Conservation (phyloP, 495 filamentous ascomycete genomes). For the Penicillium goetzii region DNA sequence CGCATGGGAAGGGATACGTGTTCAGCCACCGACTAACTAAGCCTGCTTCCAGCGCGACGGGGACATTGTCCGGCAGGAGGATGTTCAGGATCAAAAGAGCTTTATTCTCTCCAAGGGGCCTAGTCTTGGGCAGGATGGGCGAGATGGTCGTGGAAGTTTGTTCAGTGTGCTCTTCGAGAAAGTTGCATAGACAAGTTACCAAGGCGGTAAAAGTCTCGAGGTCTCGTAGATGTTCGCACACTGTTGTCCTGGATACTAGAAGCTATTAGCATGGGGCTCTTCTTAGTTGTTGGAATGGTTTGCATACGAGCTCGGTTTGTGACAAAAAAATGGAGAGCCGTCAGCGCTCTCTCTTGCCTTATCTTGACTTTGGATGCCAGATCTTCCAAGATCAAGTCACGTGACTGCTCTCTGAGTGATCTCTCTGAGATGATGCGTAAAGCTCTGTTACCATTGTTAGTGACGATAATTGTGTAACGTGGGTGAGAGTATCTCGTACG, state of each 20-base stretch:
- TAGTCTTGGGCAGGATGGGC: conserved; percentile 49
- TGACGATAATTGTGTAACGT: not conserved
- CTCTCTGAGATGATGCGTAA: conserved; percentile 55
- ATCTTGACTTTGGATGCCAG: conserved; percentile 42
- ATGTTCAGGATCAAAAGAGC: conserved; percentile 44
- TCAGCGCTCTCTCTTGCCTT: conserved; percentile 44
- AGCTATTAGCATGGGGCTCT: conserved; percentile 17
- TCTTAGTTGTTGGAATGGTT: not conserved
- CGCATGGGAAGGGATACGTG: conserved; percentile 56
- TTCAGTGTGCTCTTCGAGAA: conserved; percentile 49
- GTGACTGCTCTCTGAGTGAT: conserved; percentile 47
- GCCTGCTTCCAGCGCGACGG: conserved; percentile 47
- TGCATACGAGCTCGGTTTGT: conserved; percentile 46
- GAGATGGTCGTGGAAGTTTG: conserved; percentile 43
- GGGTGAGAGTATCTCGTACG: conserved; percentile 41
- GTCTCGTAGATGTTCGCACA: conserved; percentile 44
- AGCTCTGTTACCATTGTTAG: conserved; percentile 41
- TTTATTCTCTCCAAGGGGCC: conserved; percentile 49
- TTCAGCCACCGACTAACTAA: conserved; percentile 52
- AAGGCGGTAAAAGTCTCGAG: conserved; percentile 45
- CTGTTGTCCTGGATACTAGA: conserved; percentile 46
- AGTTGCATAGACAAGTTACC: conserved; percentile 52
- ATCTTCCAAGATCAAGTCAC: conserved; percentile 47
- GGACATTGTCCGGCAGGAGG: conserved; percentile 43
- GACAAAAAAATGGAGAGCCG: conserved; percentile 49